Base-by-base conservation (phyloP, 1,284 basidiomycete species). In the Clitocybe nebularis region DNA sequence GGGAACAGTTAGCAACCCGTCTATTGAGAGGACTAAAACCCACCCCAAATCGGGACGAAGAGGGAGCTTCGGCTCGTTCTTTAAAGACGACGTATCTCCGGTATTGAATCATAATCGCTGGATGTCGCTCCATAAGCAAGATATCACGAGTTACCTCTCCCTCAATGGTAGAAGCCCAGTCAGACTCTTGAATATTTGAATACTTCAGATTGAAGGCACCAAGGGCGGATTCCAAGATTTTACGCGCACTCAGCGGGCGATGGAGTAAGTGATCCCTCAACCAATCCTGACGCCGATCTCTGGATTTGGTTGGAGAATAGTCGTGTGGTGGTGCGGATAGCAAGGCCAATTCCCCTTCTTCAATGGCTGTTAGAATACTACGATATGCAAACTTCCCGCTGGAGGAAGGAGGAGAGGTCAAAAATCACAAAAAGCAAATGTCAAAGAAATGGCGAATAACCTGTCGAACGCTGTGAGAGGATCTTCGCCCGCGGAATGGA, bases 11-110 rank as follows among this genome's bases (percentile, higher is more conserved):
- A 34, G 24, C 22, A 20, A 7, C 8, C 25, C 5, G 5, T 28
- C 3, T n/a, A 17, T 14, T 17, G n/a, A 32, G 39, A 33, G 25
- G 7, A 29, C 21, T 13, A 46, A 14, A n/a, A 60, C 60, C 47
- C 35, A 65, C 63, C 19, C 59, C 57, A 36, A 60, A 56, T 29
- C 36, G 44, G 40, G 48, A 26, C 0, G 36, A 33, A 34, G n/a
- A 23, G 3, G 7, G 36, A 30, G 62, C 59, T 32, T 47, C 54
- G 26, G 59, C 52, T 14, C 6, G 19, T 13, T 67, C 67, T 47
- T 59, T 66, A 39, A 86, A 59, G 1, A 82, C 67, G 8, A 83
- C 75, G 57, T 74, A 86, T 24, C 84, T 72, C 16, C 84, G 72
- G 51, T 81, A 78, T 19, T 67, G 51, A 33, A 68, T 59, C 71